Evolutionary conservation across 225 moss, liverwort and hornwort genomes (phyloP).

Genomic region (Straminergon stramineum): DNA sequence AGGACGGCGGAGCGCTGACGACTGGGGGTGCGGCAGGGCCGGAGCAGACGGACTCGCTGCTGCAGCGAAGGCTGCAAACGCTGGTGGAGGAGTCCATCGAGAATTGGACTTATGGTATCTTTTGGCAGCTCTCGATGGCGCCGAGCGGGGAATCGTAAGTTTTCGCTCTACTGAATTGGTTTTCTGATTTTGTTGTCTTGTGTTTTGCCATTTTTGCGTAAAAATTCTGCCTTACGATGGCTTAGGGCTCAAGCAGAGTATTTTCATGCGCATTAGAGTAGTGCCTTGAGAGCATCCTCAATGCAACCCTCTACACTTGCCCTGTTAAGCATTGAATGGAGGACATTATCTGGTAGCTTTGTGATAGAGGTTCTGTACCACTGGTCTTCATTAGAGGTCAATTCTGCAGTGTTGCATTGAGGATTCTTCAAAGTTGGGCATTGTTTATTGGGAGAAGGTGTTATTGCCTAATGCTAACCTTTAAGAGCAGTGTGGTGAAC

Average conservation of each 20-base stretch:
- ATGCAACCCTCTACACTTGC: background rate
- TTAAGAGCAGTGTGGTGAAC: background rate
- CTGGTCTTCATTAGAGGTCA: background rate
- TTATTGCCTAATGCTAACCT: background rate
- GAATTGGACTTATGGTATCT: slow-evolving; percentile 65
- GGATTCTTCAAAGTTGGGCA: background rate
- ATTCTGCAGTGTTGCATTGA: background rate
- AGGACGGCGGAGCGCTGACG: slow-evolving; percentile 5
- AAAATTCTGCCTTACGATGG: background rate
- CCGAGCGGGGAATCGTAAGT: slow-evolving; percentile 41
- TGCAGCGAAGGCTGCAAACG: slow-evolving; percentile 34
- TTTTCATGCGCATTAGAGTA: background rate
- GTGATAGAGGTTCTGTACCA: background rate
- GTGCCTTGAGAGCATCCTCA: background rate
- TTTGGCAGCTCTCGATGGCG: slow-evolving; percentile 46
- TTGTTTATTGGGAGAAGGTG: background rate
- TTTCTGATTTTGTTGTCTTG: background rate
- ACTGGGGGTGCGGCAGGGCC: background rate
- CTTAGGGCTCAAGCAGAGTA: background rate
- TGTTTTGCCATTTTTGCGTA: background rate
- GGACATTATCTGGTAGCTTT: background rate
- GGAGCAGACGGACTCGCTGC: slow-evolving; percentile 29
- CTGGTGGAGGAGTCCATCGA: slow-evolving; percentile 40
- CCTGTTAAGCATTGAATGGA: background rate
- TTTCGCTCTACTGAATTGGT: background rate